Percentiles rank a stretch among this genome's conserved stretches.
phyloP scores from a whole-genome alignment of 129 eudicot species.

The Flaveria trinervia region DNA sequence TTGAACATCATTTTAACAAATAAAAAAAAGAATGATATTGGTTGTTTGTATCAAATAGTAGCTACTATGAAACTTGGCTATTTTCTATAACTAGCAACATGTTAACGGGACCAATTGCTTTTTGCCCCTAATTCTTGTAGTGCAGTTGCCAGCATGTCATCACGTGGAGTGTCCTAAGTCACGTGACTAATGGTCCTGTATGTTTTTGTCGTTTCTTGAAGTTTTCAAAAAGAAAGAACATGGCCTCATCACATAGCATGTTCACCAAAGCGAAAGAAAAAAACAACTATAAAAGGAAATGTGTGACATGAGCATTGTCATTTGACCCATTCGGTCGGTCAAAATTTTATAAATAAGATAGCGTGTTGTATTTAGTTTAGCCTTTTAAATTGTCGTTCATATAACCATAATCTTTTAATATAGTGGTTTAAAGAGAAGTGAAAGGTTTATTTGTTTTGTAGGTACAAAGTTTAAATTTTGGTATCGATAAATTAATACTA shows the following conservation, averaged over 20 bases:
- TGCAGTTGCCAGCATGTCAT: slow-evolving; percentile 27
- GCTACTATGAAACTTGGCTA: not conserved
- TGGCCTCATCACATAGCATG: slow-evolving; percentile 19
- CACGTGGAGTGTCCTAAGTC: slow-evolving; percentile 39
- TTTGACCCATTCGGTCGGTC: too few species aligned
- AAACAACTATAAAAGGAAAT: not conserved
- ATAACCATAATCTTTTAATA: too few species aligned
- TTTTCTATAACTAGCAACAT: slow-evolving; percentile 6
- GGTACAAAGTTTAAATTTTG: too few species aligned
- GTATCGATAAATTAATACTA: too few species aligned
- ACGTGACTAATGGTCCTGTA: slow-evolving; percentile 37
- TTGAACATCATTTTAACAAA: too few species aligned
- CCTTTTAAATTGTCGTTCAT: too few species aligned
- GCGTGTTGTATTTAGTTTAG: too few species aligned
- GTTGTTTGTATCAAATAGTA: slow-evolving; percentile 5
- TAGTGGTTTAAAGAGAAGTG: too few species aligned
- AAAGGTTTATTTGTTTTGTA: too few species aligned
- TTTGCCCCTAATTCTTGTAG: slow-evolving; percentile 21
- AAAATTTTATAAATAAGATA: too few species aligned
- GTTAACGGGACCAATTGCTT: slow-evolving; percentile 27
- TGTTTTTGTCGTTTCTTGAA: slow-evolving; percentile 28
- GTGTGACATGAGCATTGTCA: not conserved
- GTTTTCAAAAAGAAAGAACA: slow-evolving; percentile 12
- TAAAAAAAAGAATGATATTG: not conserved
- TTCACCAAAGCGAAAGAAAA: slow-evolving; percentile 18